Base-by-base conservation (phyloP, 208 protist species). In the Acanthamoeba triangularis region DNA sequence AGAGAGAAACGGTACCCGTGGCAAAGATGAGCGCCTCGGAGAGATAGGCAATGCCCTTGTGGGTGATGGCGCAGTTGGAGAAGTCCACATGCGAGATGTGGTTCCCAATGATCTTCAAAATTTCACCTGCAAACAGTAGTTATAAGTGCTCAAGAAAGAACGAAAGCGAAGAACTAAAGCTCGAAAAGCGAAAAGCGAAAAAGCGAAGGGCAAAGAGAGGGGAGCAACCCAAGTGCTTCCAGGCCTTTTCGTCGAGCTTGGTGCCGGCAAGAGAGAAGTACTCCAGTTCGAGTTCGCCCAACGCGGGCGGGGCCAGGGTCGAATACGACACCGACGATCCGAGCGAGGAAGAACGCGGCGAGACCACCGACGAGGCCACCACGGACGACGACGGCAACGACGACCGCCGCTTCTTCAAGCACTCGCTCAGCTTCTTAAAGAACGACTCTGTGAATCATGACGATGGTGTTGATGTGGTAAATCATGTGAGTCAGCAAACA, bases 371-470 rank as follows among this genome's bases (percentile, higher is more conserved):
- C 63, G 63, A 30, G n/a, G 28, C 63, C 10, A 35, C 63, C 6
- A 72, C 30, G 6, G 63, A n/a, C n/a, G 63, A 72, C 63, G 63
- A 72, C 63, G 63, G 63, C 63, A 37, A 7, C n/a, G 63, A 72
- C 30, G 63, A n/a, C n/a, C 63, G 23, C 23, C 63, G 63, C 63
- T 72, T 72, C 63, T 72, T 72, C 63, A 72, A 72, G 63, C 63
- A 72, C 63, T 72, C 63, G 28, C 63, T 72, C n/a, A 72, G 63
- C 63, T 72, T 72, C 63, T 72, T 72, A n/a, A 72, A 72, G 63
- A 72, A 72, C n/a, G 63, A 72, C 63, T 72, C 63, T 72, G 63
- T 35, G 8, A 0, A n/a, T 18, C 28, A 54, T 54, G 13, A 18
- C 49, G 59, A n/a, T 65, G 1, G 1, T 65, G 59, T 30, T 65